These are phyloP conservation scores for Ulota crispa DNA, from an alignment of 225 moss, liverwort and hornwort species.

Conservation along the genomic window DNA sequence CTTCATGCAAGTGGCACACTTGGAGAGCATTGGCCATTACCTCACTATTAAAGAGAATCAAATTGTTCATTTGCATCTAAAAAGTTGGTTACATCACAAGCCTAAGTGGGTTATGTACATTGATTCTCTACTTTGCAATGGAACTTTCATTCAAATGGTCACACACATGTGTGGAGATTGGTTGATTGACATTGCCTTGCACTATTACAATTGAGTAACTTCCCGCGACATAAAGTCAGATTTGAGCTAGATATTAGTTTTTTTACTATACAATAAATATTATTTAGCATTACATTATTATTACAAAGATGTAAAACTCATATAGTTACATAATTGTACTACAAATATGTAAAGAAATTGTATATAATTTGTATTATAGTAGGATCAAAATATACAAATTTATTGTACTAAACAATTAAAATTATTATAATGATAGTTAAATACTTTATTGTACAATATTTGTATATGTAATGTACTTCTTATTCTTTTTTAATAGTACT, in stretches of 20 bases:
- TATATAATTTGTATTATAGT: too few species aligned
- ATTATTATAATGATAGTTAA: too few species aligned
- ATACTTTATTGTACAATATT: too few species aligned
- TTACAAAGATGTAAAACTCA: too few species aligned
- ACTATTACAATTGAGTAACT: slow-evolving; percentile 92
- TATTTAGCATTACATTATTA: too few species aligned
- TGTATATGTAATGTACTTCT: too few species aligned
- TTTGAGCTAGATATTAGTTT: slow-evolving; percentile 53
- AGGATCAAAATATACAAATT: too few species aligned
- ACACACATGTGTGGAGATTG: slow-evolving; percentile 93
- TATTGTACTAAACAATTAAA: too few species aligned
- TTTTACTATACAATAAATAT: too few species aligned
- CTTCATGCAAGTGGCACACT: slow-evolving; percentile 99
- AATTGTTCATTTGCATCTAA: slow-evolving; percentile 97
- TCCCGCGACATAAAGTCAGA: slow-evolving; percentile 89
- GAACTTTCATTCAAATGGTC: slow-evolving; percentile 95
- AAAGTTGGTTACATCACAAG: slow-evolving; percentile 96
- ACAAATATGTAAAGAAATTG: too few species aligned
- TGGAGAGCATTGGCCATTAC: slow-evolving; percentile 94
- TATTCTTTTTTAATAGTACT: too few species aligned
- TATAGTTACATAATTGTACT: too few species aligned
- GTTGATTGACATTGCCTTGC: slow-evolving; percentile 93
- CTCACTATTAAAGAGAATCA: slow-evolving; percentile 97
- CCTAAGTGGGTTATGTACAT: slow-evolving; percentile 99
- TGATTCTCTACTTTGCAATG: slow-evolving; percentile 83